These are phyloP conservation scores for Candida albicans DNA, from an alignment of 1,139 yeast genomes.

Conservation along the genomic window DNA sequence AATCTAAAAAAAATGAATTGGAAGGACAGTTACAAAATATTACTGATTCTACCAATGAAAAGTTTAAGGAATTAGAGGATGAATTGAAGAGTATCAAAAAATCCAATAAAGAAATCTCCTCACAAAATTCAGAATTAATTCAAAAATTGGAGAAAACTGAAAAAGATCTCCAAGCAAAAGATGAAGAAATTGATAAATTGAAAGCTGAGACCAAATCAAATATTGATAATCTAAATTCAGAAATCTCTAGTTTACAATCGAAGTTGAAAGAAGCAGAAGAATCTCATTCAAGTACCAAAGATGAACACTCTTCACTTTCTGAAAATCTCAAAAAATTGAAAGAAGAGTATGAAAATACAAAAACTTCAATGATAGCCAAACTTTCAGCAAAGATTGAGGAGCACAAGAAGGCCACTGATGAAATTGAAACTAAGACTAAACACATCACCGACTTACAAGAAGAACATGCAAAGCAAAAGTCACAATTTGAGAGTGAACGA, in stretches of 20 bases:
- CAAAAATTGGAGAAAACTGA: constrained; percentile 13
- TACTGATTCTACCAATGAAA: constrained; percentile 1
- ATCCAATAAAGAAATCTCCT: background rate
- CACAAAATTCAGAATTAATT: constrained; percentile 17
- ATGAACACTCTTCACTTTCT: background rate
- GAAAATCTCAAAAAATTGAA: constrained; percentile 1
- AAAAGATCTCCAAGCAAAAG: constrained; percentile 5
- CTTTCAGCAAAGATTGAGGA: constrained; percentile 9
- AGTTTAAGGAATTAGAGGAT: constrained; percentile 5
- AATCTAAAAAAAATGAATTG: constrained; percentile 12
- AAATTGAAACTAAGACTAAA: constrained; percentile 8
- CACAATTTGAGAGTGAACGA: constrained; percentile 5
- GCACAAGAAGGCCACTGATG: constrained; percentile 6
- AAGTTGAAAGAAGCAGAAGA: constrained; percentile 3
- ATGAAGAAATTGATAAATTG: constrained; percentile 13
- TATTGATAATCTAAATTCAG: constrained; percentile 8
- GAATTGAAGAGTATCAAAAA: constrained; percentile 2
- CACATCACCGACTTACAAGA: constrained; percentile 8
- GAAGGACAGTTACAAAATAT: constrained; percentile 9
- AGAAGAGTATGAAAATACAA: constrained; percentile 2
- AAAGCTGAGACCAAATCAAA: constrained; percentile 14
- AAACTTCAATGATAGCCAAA: constrained; percentile 1
- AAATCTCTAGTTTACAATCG: constrained; percentile 19
- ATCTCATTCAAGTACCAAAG: background rate
- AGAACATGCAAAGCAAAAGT: constrained; percentile 6